Percentiles rank a stretch among this genome's conserved stretches.
Evolutionary conservation across 768 basidiomycete genomes (phyloP).

Genomic region (Hypholoma sublateritium): DNA sequence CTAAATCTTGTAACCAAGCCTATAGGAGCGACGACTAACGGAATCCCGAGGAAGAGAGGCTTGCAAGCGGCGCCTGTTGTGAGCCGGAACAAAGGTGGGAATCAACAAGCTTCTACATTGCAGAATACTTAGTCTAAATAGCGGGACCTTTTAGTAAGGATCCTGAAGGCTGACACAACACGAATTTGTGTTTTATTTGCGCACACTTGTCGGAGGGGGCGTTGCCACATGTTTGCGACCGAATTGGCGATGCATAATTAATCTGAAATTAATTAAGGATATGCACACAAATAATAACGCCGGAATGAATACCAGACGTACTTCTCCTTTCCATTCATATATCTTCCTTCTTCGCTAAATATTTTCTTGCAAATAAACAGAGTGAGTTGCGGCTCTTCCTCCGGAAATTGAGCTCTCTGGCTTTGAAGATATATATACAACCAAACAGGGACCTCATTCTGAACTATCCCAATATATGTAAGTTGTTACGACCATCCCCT

Average conservation of each 20-base stretch:
- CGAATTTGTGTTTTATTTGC: not conserved
- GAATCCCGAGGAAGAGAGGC: too few relatives aligned
- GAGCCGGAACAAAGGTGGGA: not conserved
- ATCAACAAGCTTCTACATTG: not conserved
- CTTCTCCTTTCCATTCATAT: not conserved
- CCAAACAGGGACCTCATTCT: not conserved
- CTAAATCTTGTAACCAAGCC: too few relatives aligned
- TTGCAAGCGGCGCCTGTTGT: too few relatives aligned
- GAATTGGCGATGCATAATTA: not conserved
- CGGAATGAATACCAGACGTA: not conserved
- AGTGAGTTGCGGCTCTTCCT: not conserved
- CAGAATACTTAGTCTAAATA: not conserved
- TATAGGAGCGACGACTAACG: too few relatives aligned
- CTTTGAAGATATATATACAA: too few relatives aligned
- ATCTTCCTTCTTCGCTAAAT: not conserved
- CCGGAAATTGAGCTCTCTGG: not conserved
- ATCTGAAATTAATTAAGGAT: not conserved
- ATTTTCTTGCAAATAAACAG: too few relatives aligned
- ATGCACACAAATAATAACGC: not conserved
- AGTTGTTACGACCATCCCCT: not conserved
- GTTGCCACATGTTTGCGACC: constrained; percentile 1
- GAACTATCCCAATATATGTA: not conserved
- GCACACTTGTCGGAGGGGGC: not conserved
- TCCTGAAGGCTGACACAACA: not conserved
- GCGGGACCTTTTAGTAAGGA: not conserved